Evolutionary conservation across 2,329 filamentous ascomycete species (phyloP).

Genomic region (Mycosphaerella sp.): DNA sequence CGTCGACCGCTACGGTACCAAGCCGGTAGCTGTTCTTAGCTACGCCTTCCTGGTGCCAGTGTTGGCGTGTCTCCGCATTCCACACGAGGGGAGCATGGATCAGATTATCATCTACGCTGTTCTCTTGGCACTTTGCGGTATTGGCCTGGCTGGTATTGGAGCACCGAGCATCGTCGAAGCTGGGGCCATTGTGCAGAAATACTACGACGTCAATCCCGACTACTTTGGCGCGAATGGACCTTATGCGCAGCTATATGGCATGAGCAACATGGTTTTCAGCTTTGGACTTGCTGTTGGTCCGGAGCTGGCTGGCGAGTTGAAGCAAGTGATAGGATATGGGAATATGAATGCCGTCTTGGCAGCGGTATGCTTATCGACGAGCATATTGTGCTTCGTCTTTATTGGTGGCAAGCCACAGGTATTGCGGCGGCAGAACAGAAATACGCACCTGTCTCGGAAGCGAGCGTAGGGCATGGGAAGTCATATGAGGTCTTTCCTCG

Average conservation of each 20-base stretch:
- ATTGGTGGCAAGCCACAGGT: conserved; percentile 41
- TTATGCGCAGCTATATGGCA: conserved; percentile 59
- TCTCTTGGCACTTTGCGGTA: conserved; percentile 44
- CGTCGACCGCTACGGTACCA: conserved; percentile 43
- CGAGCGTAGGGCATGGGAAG: conserved; percentile 1
- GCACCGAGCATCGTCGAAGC: conserved; percentile 53
- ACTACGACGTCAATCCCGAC: conserved; percentile 49
- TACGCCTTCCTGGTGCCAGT: conserved; percentile 41
- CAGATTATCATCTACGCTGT: conserved; percentile 44
- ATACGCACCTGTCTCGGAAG: conserved; percentile 14
- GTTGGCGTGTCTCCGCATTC: conserved; percentile 41
- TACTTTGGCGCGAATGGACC: conserved; percentile 53
- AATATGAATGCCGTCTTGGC: conserved; percentile 52
- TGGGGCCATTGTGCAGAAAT: conserved; percentile 49
- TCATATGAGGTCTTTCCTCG: no score
- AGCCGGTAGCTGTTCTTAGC: conserved; percentile 37
- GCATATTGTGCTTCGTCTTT: conserved; percentile 40
- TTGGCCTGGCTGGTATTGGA: conserved; percentile 50
- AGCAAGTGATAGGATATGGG: conserved; percentile 49
- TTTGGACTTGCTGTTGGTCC: conserved; percentile 56
- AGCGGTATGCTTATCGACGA: conserved; percentile 40
- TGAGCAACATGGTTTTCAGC: conserved; percentile 59
- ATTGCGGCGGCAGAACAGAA: conserved; percentile 15
- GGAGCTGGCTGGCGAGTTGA: conserved; percentile 48
- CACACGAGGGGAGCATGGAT: conserved; percentile 34